phyloP scores from a whole-genome alignment of 2,329 filamentous ascomycete species.

The Neurospora crassa region DNA sequence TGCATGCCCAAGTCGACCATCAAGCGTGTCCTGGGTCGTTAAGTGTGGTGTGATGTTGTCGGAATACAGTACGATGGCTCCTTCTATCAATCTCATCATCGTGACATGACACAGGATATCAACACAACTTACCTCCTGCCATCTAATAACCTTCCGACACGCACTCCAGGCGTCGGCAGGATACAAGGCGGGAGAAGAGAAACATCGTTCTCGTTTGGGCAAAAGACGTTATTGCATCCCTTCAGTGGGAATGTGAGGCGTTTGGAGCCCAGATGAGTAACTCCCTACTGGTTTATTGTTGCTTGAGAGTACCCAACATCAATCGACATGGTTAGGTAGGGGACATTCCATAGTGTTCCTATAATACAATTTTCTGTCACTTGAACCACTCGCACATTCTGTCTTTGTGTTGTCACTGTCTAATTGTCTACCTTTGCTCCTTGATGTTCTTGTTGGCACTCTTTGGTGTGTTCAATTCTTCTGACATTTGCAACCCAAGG shows the following conservation, averaged over 20 bases:
- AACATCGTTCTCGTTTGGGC: conserved; percentile 8
- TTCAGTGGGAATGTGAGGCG: conserved; percentile 19
- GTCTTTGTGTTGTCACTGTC: background rate
- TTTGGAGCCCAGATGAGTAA: background rate
- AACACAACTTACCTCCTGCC: conserved; percentile 40
- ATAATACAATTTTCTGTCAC: background rate
- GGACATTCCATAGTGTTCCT: background rate
- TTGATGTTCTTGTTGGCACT: background rate
- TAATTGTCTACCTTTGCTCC: background rate
- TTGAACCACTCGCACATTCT: background rate
- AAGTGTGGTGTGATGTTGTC: background rate
- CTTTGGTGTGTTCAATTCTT: background rate
- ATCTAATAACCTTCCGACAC: conserved; percentile 59
- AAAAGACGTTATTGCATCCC: background rate
- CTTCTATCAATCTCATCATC: background rate
- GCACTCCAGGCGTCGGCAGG: conserved; percentile 43
- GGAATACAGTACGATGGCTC: background rate
- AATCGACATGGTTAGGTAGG: background rate
- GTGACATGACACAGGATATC: conserved; percentile 1
- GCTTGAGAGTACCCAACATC: background rate
- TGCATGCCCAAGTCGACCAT: conserved; percentile 65
- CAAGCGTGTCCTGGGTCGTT: conserved; percentile 38
- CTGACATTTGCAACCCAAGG: background rate
- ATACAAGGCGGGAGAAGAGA: conserved; percentile 64
- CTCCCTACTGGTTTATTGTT: background rate